Percentiles rank a stretch among this genome's conserved stretches.
These are phyloP conservation scores for Phytopythium litorale DNA, from an alignment of 352 stramenopile genomes.

Conservation along the genomic window DNA sequence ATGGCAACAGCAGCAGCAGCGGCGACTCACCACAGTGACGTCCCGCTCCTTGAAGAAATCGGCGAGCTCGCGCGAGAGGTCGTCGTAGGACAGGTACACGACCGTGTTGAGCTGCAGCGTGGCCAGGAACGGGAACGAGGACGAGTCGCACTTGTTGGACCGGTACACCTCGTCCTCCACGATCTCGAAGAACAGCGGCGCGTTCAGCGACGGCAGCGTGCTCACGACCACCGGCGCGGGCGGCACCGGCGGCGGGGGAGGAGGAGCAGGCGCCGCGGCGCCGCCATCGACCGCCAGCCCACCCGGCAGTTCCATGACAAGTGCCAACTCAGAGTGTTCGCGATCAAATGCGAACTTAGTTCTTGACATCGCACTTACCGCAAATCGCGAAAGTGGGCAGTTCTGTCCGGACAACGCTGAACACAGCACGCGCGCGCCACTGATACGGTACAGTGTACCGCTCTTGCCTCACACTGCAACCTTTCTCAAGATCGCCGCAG, in stretches of 20 bases:
- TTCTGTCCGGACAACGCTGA: no score
- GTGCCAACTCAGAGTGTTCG: no score
- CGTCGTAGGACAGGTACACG: slow-evolving; percentile 83
- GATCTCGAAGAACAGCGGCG: slow-evolving; percentile 86
- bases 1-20: neutral
- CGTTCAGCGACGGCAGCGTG: slow-evolving; percentile 75
- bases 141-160: slow-evolving; percentile 86
- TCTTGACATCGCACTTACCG: no score
- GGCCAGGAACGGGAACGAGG: slow-evolving; percentile 78
- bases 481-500: no score
- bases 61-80: slow-evolving; percentile 67
- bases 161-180: slow-evolving; percentile 82
- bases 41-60: slow-evolving; percentile 84
- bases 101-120: slow-evolving; percentile 81
- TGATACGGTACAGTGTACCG: no score
- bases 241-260: slow-evolving; percentile 8
- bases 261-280: neutral
- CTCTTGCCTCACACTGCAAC: no score
- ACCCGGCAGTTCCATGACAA: slow-evolving; percentile 1
- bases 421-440: no score
- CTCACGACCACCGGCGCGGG: slow-evolving; percentile 28
- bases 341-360: neutral
- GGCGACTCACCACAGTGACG: slow-evolving; percentile 53
- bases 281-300: neutral
- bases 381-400: no score